Evolutionary conservation across 352 stramenopile species (phyloP).

Genomic region (Globisporangium recalcitrans): DNA sequence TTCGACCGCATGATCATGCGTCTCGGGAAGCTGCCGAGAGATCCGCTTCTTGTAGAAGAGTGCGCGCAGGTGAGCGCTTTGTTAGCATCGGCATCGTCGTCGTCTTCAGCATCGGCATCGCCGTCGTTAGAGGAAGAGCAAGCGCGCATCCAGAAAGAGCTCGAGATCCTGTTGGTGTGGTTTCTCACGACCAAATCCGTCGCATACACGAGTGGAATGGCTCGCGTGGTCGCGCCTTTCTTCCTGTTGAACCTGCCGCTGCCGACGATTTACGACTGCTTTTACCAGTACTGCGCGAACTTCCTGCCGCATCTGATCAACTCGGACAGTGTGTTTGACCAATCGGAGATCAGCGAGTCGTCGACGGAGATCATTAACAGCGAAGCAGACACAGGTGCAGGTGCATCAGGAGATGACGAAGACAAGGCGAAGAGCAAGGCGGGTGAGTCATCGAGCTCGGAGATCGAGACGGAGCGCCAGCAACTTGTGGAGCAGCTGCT

Average conservation of each 20-base stretch:
- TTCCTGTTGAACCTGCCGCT: constrained; percentile 68
- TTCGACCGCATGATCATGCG: constrained; percentile 68
- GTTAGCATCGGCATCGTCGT: constrained; percentile 18
- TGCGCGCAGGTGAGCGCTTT: constrained; percentile 40
- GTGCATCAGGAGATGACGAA: neutral
- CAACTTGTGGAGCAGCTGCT: constrained; percentile 68
- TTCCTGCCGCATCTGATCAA: constrained; percentile 73
- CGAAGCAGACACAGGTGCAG: neutral
- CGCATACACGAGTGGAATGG: constrained; percentile 68
- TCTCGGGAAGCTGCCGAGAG: constrained; percentile 55
- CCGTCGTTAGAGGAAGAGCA: constrained; percentile 11
- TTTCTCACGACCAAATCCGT: constrained; percentile 81
- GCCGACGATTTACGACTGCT: constrained; percentile 81
- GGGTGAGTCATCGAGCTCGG: neutral
- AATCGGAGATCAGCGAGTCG: constrained; percentile 25
- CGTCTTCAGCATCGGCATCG: neutral
- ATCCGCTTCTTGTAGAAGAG: constrained; percentile 56
- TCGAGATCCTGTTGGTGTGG: constrained; percentile 76
- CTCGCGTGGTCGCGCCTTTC: constrained; percentile 65
- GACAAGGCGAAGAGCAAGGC: constrained; percentile 26
- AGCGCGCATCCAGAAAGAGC: constrained; percentile 44
- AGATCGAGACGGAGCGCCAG: constrained; percentile 36
- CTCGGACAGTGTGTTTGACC: constrained; percentile 28
- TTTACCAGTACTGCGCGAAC: constrained; percentile 77
- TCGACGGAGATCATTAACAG: constrained; percentile 8